phyloP scores from a whole-genome alignment of 352 stramenopile genomes.

The Globisporangium nunn region DNA sequence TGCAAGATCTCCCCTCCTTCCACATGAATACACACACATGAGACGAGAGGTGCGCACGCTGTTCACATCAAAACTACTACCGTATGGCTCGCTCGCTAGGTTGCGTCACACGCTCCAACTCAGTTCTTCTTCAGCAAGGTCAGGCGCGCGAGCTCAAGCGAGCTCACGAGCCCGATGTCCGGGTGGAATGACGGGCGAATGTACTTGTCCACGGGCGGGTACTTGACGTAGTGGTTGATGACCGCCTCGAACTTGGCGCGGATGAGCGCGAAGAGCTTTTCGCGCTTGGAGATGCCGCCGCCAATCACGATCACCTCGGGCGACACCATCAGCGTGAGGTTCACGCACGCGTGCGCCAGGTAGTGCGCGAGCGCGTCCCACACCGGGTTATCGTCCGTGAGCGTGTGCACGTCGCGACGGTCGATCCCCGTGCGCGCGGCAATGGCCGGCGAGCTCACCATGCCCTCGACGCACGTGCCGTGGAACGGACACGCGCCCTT shows the following conservation, averaged over 20 bases:
- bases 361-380: slow-evolving; percentile 95
- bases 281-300: slow-evolving; percentile 91
- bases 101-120: no score
- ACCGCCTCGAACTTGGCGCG: slow-evolving; percentile 71
- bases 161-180: slow-evolving; percentile 79
- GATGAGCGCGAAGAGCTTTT: slow-evolving; percentile 78
- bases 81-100: slow-evolving; percentile 1
- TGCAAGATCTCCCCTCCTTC: no score
- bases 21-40: no score
- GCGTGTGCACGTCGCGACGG: slow-evolving; percentile 49
- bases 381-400: slow-evolving; percentile 85
- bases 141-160: slow-evolving; percentile 69
- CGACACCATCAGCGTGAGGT: slow-evolving; percentile 89
- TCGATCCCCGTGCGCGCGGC: slow-evolving; percentile 81
- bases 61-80: background rate
- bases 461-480: slow-evolving; percentile 90
- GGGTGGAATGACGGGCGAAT: slow-evolving; percentile 82
- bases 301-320: slow-evolving; percentile 94
- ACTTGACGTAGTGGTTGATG: slow-evolving; percentile 76
- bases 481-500: slow-evolving; percentile 86
- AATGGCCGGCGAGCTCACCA: slow-evolving; percentile 87
- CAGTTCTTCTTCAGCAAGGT: slow-evolving; percentile 27
- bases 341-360: slow-evolving; percentile 92
- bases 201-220: slow-evolving; percentile 65
- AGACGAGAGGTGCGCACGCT: background rate